A percentile compares a stretch with the other conserved stretches of the same genome.
These are phyloP conservation scores for Microstegium vimineum DNA, from an alignment of 176 grass and related monocot species.

Conservation along the genomic window DNA sequence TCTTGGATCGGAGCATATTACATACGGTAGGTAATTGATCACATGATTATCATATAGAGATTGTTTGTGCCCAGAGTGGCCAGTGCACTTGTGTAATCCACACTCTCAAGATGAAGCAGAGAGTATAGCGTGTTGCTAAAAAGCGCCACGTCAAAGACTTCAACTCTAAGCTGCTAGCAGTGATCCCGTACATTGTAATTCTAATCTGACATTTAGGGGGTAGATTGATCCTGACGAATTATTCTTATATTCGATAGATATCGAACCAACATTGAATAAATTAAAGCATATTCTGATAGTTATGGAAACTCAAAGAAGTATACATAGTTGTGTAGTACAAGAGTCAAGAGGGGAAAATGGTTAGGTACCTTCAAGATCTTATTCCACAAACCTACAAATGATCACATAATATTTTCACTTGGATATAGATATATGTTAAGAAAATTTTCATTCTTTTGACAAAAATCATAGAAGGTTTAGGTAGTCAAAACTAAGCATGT, in stretches of 20 bases:
- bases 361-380: not conserved
- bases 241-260: no score
- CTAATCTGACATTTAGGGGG: not conserved
- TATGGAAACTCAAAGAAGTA: not conserved
- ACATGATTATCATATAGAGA: not conserved
- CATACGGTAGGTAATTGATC: not conserved
- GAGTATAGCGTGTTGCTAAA: not conserved
- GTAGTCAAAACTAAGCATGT: not conserved
- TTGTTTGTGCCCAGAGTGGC: not conserved
- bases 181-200: conserved; percentile 1
- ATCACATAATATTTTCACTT: not conserved
- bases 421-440: no score
- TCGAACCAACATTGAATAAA: not conserved
- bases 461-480: not conserved
- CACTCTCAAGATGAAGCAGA: conserved; percentile 11
- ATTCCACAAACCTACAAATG: not conserved
- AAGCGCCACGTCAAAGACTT: conserved; percentile 40
- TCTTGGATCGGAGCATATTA: conserved; percentile 21
- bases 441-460: not conserved
- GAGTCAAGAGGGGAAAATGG: not conserved
- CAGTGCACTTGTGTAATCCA: not conserved
- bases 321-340: not conserved
- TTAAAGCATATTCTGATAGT: not conserved
- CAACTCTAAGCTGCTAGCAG: conserved; percentile 38
- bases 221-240: not conserved